These are phyloP conservation scores for Heterobasidion occidentale DNA, from an alignment of 1,284 basidiomycete species.

Conservation along the genomic window DNA sequence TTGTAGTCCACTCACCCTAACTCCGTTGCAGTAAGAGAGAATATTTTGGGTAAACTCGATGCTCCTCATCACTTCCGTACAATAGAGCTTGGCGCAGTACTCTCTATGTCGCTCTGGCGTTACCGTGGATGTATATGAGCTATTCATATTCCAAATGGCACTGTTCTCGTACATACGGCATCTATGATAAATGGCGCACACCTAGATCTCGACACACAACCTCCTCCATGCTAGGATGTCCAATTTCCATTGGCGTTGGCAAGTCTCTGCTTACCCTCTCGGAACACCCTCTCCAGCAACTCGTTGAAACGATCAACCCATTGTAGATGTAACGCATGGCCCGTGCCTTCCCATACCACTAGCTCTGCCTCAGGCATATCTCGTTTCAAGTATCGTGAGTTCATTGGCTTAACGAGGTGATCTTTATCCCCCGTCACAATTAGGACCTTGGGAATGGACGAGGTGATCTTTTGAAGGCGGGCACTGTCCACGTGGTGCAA, in stretches of 20 bases:
- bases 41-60: no score
- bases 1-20: no score
- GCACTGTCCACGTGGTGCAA: constrained; percentile 59
- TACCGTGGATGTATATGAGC: no score
- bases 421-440: constrained; percentile 77
- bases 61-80: no score
- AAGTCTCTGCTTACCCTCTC: constrained; percentile 37
- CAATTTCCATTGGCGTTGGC: not conserved
- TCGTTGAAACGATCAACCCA: constrained; percentile 41
- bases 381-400: constrained; percentile 52
- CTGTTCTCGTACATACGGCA: no score
- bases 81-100: no score
- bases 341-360: constrained; percentile 54
- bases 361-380: constrained; percentile 66
- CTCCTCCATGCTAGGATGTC: no score
- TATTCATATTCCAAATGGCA: no score
- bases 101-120: no score
- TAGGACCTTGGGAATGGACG: constrained; percentile 48
- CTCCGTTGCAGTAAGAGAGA: no score
- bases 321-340: constrained; percentile 64
- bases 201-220: no score
- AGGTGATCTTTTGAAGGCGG: constrained; percentile 48
- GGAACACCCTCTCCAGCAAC: constrained; percentile 48
- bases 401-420: constrained; percentile 48
- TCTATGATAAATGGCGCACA: no score